Evolutionary conservation across 805 yeast genomes (phyloP).

Genomic region (Wickerhamiella galacta): DNA sequence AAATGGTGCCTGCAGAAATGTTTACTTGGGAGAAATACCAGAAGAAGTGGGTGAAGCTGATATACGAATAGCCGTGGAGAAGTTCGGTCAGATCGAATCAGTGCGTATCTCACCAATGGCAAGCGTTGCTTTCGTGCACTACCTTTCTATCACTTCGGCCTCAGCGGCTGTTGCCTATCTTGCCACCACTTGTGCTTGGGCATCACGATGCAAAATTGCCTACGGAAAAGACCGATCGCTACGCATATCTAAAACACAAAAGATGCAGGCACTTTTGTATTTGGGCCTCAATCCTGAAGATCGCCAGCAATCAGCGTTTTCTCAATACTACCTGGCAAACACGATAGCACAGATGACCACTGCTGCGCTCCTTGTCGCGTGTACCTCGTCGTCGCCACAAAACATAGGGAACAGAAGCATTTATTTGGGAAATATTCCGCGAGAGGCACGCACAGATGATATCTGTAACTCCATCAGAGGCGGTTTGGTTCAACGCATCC

Average conservation of each 20-base stretch:
- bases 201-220: constrained; percentile 46
- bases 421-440: constrained; percentile 78
- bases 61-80: constrained; percentile 44
- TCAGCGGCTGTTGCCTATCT: constrained; percentile 66
- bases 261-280: constrained; percentile 92
- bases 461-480: constrained; percentile 94
- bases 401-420: constrained; percentile 90
- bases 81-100: constrained; percentile 73
- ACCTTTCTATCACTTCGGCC: constrained; percentile 73
- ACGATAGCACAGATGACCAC: constrained; percentile 77
- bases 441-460: constrained; percentile 76
- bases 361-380: constrained; percentile 95
- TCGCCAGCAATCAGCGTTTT: constrained; percentile 48
- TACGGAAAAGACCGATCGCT: constrained; percentile 89
- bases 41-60: constrained; percentile 51
- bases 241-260: constrained; percentile 85
- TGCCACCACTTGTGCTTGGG: constrained; percentile 49
- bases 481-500: constrained; percentile 72
- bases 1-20: constrained; percentile 87
- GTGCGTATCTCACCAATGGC: constrained; percentile 66
- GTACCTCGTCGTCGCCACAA: constrained; percentile 83
- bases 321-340: constrained; percentile 15
- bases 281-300: constrained; percentile 80
- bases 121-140: constrained; percentile 69
- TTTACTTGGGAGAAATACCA: constrained; percentile 67